phyloP scores from a whole-genome alignment of 73 alveolate genomes.

The Paramecium primaurelia region DNA sequence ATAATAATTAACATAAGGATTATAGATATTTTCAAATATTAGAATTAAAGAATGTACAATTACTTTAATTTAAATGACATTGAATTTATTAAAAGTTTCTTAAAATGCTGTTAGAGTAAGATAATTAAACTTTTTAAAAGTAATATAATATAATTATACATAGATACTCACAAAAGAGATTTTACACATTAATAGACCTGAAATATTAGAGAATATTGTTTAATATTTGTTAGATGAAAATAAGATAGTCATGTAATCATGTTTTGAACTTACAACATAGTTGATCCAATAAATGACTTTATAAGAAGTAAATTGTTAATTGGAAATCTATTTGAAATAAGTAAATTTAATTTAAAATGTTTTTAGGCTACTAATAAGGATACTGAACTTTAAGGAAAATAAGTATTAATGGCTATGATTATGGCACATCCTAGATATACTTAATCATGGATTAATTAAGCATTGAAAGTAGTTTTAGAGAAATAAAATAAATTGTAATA shows the following conservation, averaged over 20 bases:
- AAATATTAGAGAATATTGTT: not conserved
- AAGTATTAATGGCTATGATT: not conserved
- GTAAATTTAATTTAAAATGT: not conserved
- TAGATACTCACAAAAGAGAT: not conserved
- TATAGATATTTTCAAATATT: not conserved
- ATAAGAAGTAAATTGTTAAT: not conserved
- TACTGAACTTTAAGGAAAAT: not conserved
- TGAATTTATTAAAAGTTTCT: not conserved
- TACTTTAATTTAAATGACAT: not conserved
- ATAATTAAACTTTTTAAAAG: not conserved
- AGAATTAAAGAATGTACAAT: not conserved
- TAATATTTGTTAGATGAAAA: constrained; percentile 4
- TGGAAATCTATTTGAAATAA: not conserved
- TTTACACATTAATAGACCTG: not conserved
- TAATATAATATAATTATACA: not conserved
- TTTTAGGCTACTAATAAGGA: not conserved
- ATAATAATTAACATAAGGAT: not conserved
- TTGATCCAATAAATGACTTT: constrained; percentile 15
- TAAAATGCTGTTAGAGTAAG: not conserved
- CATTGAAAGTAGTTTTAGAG: not conserved
- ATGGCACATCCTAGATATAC: constrained; percentile 42
- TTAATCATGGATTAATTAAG: not conserved
- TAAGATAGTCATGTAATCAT: not conserved
- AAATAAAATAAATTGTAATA: not conserved
- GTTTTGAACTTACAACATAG: not conserved